Base-by-base conservation (phyloP, 106 monocot genomes). In the Dioscorea dumetorum region DNA sequence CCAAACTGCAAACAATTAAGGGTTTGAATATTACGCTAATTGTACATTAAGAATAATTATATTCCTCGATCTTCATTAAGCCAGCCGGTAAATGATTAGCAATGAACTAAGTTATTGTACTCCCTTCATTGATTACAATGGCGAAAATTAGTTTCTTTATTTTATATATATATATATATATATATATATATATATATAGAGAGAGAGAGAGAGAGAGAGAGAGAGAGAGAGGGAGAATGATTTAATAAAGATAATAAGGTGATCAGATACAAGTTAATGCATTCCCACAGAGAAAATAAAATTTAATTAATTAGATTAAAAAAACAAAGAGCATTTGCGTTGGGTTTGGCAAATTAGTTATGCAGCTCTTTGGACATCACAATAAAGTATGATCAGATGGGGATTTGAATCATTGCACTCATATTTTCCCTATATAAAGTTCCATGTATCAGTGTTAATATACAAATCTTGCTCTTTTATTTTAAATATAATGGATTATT, bases 221-320 rank as follows among this genome's bases (percentile, higher is more conserved):
- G n/a, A 28, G 41, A 41, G 41, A 19, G 10, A 56, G 65, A 23
- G 23, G 31, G 65, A 65, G 50, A 65, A n/a, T 49, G 49, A 49
- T 24, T 16, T n/a, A 20, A 18, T 63, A 3, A 28, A 18, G 18
- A 63, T 11, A 32, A 34, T 34, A 17, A 34, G 34, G 33, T 4
- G 18, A 23, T 63, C 49, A 12, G 49, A 8, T 5, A 15, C 13
- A 16, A 56, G 15, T 56, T 56, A 56, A 56, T 56, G 19, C 54
- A 56, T 18, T 56, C 15, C 54, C 19, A 64, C 21, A 64, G 64
- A 64, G 41, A 64, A 48, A 66, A 35, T 19, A 48, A 64, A 48
- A 49, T n/a, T 4, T 8, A 22, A 19, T 13, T 16, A 56, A 19
- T 19, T 18, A 18, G 54, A 5, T 56, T 56, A 18, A 0, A n/a